Base-by-base conservation (phyloP, 768 basidiomycete genomes). In the Podaxis sp. region DNA sequence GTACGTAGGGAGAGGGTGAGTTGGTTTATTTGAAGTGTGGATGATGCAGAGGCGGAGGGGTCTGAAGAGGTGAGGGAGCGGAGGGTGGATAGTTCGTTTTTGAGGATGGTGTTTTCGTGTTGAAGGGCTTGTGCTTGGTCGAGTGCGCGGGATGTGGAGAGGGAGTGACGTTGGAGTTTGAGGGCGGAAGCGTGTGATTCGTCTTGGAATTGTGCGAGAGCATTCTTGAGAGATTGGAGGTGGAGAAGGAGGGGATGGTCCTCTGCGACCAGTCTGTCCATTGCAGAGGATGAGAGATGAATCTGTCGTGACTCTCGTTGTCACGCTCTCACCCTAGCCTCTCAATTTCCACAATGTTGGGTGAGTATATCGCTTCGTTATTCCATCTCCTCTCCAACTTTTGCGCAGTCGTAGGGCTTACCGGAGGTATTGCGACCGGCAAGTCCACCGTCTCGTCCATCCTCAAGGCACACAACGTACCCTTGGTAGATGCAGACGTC, bases 381-480 rank as follows among this genome's bases (percentile, higher is more conserved):
- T 32, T 21, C n/a, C 4, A 16, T 18, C 9, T 7, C 35, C 11
- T 27, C 50, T 16, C 42, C 16, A 18, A 23, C 27, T 36, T 21
- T 36, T 38, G 9, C 18, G 18, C 55, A 96, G 95, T 98, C 61
- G 83, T 97, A 63, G 96, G 97, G 42, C 83, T 99, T 21, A 98
- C 96, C 28, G 97, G 97, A 6, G 93, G 95, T 1, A 98, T 99
- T 61, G 93, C 95, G 21, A 95, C 94, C 5, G 95, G 96, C 56
- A 99, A 99, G 76, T 97, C 95, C 0, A 91, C 94, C 11, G 97
- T 95, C 10, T 92, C 95, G 0, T 73, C 75, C 5, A 78, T 95
- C 44, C 78, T 98, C 37, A 80, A 81, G 55, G 76, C 79, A 0
- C 86, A 86, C 65, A 62, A 74, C 32, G 75, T 98, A 32, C 91